Evolutionary conservation across 2,329 filamentous ascomycete species (phyloP), one percentile per base, ranked within the genome.

Genomic region (Pestalotiopsis sp.): DNA sequence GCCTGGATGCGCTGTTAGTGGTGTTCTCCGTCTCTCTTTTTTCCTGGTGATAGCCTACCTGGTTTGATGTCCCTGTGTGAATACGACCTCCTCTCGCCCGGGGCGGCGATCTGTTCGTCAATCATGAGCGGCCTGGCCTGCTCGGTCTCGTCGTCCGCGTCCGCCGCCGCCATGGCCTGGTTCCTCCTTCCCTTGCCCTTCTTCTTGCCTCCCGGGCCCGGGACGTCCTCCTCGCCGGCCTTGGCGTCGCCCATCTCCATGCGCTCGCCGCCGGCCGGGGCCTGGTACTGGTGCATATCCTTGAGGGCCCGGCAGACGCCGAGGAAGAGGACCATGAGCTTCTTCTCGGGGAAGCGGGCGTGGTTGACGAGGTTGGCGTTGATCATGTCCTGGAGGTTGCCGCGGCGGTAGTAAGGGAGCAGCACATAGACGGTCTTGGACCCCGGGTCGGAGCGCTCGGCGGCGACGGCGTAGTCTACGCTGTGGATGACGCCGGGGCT

Each of bases 331-430:
- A 91, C 85, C 94, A 98, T 95, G 71, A 99, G 85, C 75, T 91
- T 87, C 78, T 91, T 88, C 83, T 98, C 95, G 0, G 95, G 94
- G 76, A 99, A 98, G 65, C 87, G 88, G 49, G 93, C 93, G 79
- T 97, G 94, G 81, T 98, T 98, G 80, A 99, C 95, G 67, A 98
- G 85, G 81, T 99, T 99, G 72, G 96, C 95, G 81, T 99, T 99
- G 85, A 99, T 98, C 78, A 97, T 92, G 82, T 99, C 96, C 83
- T 99, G 96, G 49, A 99, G 87, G 80, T 99, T 99, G 14, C 96
- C 96, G 73, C 95, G 88, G 75, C 94, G 87, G 83, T 98, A 99
- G 84, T 98, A 99, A 13, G 96, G 96, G 23, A 99, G 87, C 58
- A 99, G 86, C 70, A 99, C 96, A 81, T 99, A 99, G 66, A 98